These are phyloP conservation scores for Angomonas deanei DNA, from an alignment of 208 protist species.

Conservation along the genomic window DNA sequence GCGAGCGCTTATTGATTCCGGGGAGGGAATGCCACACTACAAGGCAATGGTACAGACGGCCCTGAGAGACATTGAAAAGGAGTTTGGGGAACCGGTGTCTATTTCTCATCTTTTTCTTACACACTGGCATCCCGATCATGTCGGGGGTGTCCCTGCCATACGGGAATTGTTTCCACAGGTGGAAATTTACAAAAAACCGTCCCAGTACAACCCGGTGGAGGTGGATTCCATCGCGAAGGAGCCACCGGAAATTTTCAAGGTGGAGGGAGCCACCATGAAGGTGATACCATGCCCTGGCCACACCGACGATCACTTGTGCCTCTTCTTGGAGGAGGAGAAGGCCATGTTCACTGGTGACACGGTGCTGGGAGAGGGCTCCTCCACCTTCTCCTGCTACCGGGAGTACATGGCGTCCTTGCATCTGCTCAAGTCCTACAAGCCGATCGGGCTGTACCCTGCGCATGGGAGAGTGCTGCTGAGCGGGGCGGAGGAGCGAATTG, in stretches of 20 bases:
- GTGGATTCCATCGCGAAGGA: slow-evolving; percentile 19
- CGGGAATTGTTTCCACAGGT: slow-evolving; percentile 30
- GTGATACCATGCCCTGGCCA: slow-evolving; percentile 53
- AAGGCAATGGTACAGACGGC: slow-evolving; percentile 20
- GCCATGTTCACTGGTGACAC: slow-evolving; percentile 65
- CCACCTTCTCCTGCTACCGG: slow-evolving; percentile 49
- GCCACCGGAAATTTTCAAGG: slow-evolving; percentile 20
- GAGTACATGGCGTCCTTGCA: slow-evolving; percentile 56
- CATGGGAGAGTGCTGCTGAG: slow-evolving; percentile 54
- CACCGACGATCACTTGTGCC: slow-evolving; percentile 61
- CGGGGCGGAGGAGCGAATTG: slow-evolving; percentile 24
- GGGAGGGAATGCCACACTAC: slow-evolving; percentile 43
- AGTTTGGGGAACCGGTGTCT: slow-evolving; percentile 25
- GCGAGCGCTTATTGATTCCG: slow-evolving; percentile 55
- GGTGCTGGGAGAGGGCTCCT: slow-evolving; percentile 52
- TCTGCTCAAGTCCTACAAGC: slow-evolving; percentile 18
- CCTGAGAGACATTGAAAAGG: slow-evolving; percentile 13
- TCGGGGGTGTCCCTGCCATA: slow-evolving; percentile 45
- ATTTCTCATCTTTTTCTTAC: slow-evolving; percentile 58
- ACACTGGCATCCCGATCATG: slow-evolving; percentile 68
- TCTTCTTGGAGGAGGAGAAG: slow-evolving; percentile 39
- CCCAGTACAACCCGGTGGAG: slow-evolving; percentile 15
- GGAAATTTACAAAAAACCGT: slow-evolving; percentile 38
- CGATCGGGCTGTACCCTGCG: slow-evolving; percentile 38
- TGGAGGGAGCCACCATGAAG: slow-evolving; percentile 45